Conservation (phyloP, 331 rosid genomes). For the Quercus phellos region DNA sequence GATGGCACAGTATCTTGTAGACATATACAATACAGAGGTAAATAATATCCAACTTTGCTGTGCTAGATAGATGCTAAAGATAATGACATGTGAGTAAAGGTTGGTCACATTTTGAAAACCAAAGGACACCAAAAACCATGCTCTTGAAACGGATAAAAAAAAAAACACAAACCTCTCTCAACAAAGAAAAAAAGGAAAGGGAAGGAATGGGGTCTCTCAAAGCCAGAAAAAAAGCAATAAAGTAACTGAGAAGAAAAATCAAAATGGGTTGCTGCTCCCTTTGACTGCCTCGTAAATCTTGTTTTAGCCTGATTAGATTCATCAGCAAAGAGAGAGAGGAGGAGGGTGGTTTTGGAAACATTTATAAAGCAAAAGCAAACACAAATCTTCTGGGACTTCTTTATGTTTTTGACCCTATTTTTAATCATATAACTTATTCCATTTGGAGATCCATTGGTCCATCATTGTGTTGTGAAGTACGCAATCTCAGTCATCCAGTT, state of each 20-base stretch:
- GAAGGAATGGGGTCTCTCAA: constrained; percentile 43
- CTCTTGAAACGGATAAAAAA: constrained; percentile 26
- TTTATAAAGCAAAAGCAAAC: constrained; percentile 52
- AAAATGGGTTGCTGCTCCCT: constrained; percentile 25
- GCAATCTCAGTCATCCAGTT: constrained; percentile 1
- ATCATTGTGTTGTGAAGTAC: not conserved
- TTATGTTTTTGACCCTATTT: constrained; percentile 34
- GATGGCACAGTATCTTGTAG: constrained; percentile 12
- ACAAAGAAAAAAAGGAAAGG: constrained; percentile 19
- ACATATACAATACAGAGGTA: not conserved
- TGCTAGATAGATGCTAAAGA: constrained; percentile 34
- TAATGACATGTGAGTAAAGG: constrained; percentile 58
- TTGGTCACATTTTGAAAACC: constrained; percentile 54
- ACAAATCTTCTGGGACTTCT: constrained; percentile 51
- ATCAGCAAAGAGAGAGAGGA: constrained; percentile 2
- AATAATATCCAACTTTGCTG: constrained; percentile 13
- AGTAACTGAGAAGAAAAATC: constrained; percentile 30
- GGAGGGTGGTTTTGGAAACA: constrained; percentile 37
- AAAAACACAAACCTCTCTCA: not conserved
- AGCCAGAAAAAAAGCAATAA: constrained; percentile 39
- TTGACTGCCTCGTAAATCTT: constrained; percentile 88
- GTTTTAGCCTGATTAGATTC: constrained; percentile 25
- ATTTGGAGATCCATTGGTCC: not conserved
- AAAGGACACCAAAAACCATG: constrained; percentile 31
- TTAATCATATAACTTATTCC: not conserved